Base-by-base conservation (phyloP, 2,329 filamentous ascomycete species). In the Cercospora citrullina region DNA sequence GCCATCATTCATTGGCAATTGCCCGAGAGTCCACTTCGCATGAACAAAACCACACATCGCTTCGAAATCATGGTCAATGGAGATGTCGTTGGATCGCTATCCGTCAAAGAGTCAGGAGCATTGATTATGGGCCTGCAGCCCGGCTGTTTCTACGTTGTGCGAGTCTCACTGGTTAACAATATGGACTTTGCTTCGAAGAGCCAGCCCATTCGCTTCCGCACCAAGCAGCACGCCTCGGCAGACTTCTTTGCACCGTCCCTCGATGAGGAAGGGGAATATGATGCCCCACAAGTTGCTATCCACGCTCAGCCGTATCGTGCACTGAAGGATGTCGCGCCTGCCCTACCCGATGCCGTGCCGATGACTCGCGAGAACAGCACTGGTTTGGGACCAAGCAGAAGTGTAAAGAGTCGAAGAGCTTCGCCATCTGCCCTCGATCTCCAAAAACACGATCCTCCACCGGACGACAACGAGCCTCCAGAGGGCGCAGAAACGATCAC, bases 61-160 rank as follows among this genome's bases (percentile, higher is more conserved):
- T 95, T 96, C 77, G 86, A 94, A 57, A 92, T 99, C 63, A 92
- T 96, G 78, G 90, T 99, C 72, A 98, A 99, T 80, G 94, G 94
- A 51, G 66, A 68, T 65, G 71, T 77, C 93, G 91, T 97, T 72
- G 95, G 94, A 74, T 92, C 97, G 76, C 92, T 94, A 55, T 89
- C 88, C 71, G 88, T 89, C 74, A 87, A 88, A 72, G 93, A 96
- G 78, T 93, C 91, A 0, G 91, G 93, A n/a, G 93, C 97, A 63
- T 94, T 92, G 57, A 93, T 99, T 65, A 93, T 91, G 33, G 93
- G 94, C 45, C 84, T 99, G 7, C 90, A 91, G 74, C 93, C 95
- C 0, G 89, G 91, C 72, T 91, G 92, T 75, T 96, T 94, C 75
- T 98, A 98, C 81, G 96, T 96, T 72, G 90, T 99, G 30, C 90